phyloP scores from a whole-genome alignment of 441 rosid genomes.

The Populus hybrid region DNA sequence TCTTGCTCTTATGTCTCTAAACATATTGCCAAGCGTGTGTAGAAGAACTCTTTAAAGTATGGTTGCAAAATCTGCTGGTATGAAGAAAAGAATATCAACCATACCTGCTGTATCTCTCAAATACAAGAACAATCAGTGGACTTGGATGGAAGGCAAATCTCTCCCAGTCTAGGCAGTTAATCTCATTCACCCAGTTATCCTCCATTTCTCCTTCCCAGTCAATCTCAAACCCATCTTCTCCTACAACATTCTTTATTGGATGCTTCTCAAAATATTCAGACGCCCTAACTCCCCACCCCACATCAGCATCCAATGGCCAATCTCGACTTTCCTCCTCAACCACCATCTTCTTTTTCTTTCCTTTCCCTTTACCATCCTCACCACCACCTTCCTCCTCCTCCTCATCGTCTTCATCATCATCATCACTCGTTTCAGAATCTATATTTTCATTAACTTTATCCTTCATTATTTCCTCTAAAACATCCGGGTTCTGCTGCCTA shows the following conservation, averaged over 20 bases:
- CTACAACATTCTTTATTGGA: constrained; percentile 70
- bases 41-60: neutral
- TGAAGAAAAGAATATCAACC: neutral
- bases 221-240: constrained; percentile 77
- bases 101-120: constrained; percentile 76
- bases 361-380: constrained; percentile 12
- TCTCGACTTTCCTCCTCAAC: constrained; percentile 75
- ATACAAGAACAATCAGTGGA: constrained; percentile 69
- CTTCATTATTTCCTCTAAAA: constrained; percentile 51
- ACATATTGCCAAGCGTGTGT: neutral
- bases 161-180: constrained; percentile 91
- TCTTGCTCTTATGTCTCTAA: neutral
- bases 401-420: constrained; percentile 15
- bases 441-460: constrained; percentile 30
- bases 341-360: constrained; percentile 43
- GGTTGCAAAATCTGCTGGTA: too few species aligned
- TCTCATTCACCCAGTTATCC: constrained; percentile 80
- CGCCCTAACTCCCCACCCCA: constrained; percentile 90
- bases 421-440: constrained; percentile 29
- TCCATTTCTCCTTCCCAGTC: constrained; percentile 95
- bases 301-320: constrained; percentile 90
- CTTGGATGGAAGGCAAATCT: constrained; percentile 87
- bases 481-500: constrained; percentile 48
- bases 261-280: constrained; percentile 86
- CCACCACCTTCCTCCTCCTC: constrained; percentile 15